Conservation (phyloP, 495 filamentous ascomycete genomes). For the Lophiotrema nucula region DNA sequence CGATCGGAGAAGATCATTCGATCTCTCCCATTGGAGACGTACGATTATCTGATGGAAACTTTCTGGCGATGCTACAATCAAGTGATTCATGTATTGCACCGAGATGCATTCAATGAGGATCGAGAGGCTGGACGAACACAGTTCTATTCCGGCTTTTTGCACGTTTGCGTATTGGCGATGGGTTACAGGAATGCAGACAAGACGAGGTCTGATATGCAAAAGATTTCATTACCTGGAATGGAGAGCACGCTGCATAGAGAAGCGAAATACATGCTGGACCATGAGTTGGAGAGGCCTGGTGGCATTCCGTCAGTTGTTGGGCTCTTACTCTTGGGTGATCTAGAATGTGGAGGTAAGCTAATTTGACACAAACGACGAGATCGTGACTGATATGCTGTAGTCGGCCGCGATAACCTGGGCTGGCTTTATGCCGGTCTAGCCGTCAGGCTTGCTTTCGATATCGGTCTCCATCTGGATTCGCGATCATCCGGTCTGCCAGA, state of each 20-base stretch:
- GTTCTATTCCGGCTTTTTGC: slow-evolving; percentile 53
- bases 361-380: not conserved
- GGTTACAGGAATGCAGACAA: slow-evolving; percentile 52
- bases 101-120: slow-evolving; percentile 51
- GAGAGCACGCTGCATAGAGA: slow-evolving; percentile 55
- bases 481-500: slow-evolving; percentile 41
- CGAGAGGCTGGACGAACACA: slow-evolving; percentile 44
- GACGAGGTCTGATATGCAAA: slow-evolving; percentile 49
- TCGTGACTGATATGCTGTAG: slow-evolving; percentile 27
- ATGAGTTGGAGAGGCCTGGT: slow-evolving; percentile 51
- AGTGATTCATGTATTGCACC: slow-evolving; percentile 49
- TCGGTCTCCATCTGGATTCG: slow-evolving; percentile 51
- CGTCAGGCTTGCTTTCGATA: slow-evolving; percentile 51
- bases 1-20: slow-evolving; percentile 48
- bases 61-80: slow-evolving; percentile 55
- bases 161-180: slow-evolving; percentile 53
- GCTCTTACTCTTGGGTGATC: slow-evolving; percentile 51
- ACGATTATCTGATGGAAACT: slow-evolving; percentile 52
- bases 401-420: slow-evolving; percentile 51
- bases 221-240: slow-evolving; percentile 46
- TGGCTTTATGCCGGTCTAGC: slow-evolving; percentile 56
- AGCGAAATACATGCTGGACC: slow-evolving; percentile 53
- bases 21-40: slow-evolving; percentile 44
- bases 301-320: slow-evolving; percentile 53
- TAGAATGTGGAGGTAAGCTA: slow-evolving; percentile 44